These are phyloP conservation scores for Claviceps monticola DNA, from an alignment of 2,329 filamentous ascomycete species.

Conservation along the genomic window DNA sequence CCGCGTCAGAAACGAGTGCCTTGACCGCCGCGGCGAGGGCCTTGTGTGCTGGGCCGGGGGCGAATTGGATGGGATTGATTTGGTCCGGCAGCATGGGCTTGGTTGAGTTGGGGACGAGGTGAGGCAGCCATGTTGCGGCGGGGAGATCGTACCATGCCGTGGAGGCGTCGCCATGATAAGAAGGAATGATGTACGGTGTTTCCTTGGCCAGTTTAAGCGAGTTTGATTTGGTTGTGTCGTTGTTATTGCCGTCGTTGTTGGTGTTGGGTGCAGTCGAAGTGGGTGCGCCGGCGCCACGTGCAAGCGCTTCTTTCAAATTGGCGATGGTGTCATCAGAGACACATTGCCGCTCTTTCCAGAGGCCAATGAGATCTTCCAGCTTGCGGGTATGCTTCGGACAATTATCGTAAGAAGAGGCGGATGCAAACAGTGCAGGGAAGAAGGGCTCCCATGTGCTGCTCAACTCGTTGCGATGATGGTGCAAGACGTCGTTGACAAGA, in stretches of 20 bases:
- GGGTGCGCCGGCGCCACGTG: conserved; percentile 20
- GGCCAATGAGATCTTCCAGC: conserved; percentile 45
- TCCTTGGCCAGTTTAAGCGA: conserved; percentile 35
- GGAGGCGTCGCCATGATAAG: conserved; percentile 60
- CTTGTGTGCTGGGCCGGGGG: conserved; percentile 52
- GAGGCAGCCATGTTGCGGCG: conserved; percentile 66
- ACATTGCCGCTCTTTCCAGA: conserved; percentile 59
- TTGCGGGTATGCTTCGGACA: conserved; percentile 54
- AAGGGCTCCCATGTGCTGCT: conserved; percentile 41
- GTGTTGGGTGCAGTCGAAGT: conserved; percentile 10
- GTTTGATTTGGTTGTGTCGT: neutral
- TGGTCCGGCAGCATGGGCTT: conserved; percentile 57
- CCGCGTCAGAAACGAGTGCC: conserved; percentile 52
- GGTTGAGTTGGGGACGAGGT: conserved; percentile 62
- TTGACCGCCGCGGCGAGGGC: conserved; percentile 56
- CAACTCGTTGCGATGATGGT: conserved; percentile 46
- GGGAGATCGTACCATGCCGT: conserved; percentile 72
- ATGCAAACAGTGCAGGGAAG: conserved; percentile 47
- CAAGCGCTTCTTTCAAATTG: conserved; percentile 45
- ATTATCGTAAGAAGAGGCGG: conserved; percentile 42
- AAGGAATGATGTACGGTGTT: conserved; percentile 56
- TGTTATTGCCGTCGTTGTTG: neutral
- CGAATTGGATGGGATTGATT: conserved; percentile 58
- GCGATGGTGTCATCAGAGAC: conserved; percentile 39
- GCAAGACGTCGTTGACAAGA: conserved; percentile 63